Evolutionary conservation across 148 eudicot species (phyloP), one percentile per base, ranked within the genome.

Genomic region (Nepenthes gracilis): DNA sequence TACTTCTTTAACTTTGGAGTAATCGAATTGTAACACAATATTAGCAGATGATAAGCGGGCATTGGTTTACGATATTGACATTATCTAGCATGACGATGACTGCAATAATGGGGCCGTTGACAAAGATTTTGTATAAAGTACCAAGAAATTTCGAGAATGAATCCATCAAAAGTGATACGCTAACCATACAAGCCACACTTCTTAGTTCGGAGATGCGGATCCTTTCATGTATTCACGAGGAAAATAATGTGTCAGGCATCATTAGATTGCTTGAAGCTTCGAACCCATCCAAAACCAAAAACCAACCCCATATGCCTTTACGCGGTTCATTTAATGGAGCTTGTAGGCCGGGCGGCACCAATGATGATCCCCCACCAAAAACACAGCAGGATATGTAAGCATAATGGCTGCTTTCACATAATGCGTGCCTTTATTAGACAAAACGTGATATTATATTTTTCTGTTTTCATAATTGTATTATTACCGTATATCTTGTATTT

Each of bases 31-130:
- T 5, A 2, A 32, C 6, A 14, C 35, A 12, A 11, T 3, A 40
- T 45, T 6, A 49, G 63, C 62, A 74, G 74, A 45, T 61, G 13
- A 40, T 64, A 43, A 33, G 47, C 6, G 33, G 4, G 5, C 5
- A 36, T 7, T 12, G 57, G 1, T 58, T 45, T 2, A 38, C 67
- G 12, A 64, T 57, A 32, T 52, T 64, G 5, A 54, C 65, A n/a
- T 8, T 69, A 2, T 61, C 59, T 3, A 50, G 38, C 33, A 5
- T 70, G 43, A 6, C 60, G 9, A 59, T 55, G 43, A 65, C 70
- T 23, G 10, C 64, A 52, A 4, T 69, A 2, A 49, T 36, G 23
- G 53, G 49, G 10, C 78, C 78, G 2, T 62, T 70, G 2, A 51
- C 64, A 35, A 13, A 40, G 9, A 23, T 34, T 10, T 1, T 57